phyloP scores from a whole-genome alignment of 2,329 filamentous ascomycete genomes.

The Neofusicoccum kwambonambiense region DNA sequence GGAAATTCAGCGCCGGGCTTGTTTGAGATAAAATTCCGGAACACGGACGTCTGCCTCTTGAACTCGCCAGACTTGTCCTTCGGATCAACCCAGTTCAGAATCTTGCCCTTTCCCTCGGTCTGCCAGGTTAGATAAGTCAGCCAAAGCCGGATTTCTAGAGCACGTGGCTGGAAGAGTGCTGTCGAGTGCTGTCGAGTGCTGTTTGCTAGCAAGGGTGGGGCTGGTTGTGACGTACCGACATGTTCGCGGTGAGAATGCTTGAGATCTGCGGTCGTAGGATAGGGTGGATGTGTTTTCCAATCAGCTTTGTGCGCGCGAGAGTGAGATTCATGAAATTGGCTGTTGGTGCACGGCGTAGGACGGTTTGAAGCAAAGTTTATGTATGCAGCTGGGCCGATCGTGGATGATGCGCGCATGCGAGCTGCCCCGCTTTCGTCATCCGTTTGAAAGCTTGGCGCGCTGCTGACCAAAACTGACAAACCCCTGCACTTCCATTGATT shows the following conservation, averaged over 20 bases:
- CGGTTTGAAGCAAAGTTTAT: not conserved
- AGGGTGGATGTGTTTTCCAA: slow-evolving; percentile 21
- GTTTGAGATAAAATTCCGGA: slow-evolving; percentile 76
- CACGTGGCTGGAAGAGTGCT: too few relatives aligned
- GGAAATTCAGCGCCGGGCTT: slow-evolving; percentile 73
- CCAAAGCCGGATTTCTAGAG: too few relatives aligned
- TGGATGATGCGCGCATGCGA: not conserved
- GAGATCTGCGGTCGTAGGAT: slow-evolving; percentile 14
- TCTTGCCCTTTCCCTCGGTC: slow-evolving; percentile 32
- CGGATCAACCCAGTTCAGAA: slow-evolving; percentile 81
- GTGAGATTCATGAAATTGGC: slow-evolving; percentile 24
- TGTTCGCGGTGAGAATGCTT: slow-evolving; percentile 24
- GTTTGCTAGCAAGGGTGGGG: slow-evolving; percentile 8
- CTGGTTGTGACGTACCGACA: slow-evolving; percentile 11
- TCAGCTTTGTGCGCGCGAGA: slow-evolving; percentile 21
- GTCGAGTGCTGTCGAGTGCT: slow-evolving; percentile 17
- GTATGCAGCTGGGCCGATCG: not conserved
- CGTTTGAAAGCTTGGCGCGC: not conserved
- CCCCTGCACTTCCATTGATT: slow-evolving; percentile 14
- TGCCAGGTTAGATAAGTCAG: not conserved
- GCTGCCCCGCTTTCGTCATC: slow-evolving; percentile 18
- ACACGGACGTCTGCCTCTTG: slow-evolving; percentile 81
- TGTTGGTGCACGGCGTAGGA: not conserved
- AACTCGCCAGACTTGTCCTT: slow-evolving; percentile 83
- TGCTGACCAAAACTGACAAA: slow-evolving; percentile 20